Conservation (phyloP, 1,139 yeast species). For the Debaryomycetaceae sp. region DNA sequence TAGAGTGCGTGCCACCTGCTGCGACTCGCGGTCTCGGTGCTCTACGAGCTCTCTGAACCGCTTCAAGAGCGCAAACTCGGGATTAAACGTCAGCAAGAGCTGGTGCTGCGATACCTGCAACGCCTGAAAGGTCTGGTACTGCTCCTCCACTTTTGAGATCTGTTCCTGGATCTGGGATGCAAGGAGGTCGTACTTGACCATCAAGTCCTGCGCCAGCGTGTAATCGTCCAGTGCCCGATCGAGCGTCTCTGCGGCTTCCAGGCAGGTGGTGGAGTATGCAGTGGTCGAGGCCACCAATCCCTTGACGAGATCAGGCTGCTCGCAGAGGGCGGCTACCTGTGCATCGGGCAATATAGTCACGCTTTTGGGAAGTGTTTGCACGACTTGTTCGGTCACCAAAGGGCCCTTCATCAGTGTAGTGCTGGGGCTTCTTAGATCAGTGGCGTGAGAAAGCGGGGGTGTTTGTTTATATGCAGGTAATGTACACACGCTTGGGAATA, state of each 20-base stretch:
- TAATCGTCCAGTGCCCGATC: conserved; percentile 13
- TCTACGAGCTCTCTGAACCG: conserved; percentile 20
- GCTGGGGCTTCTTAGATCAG: conserved; percentile 21
- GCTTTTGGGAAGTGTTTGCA: conserved; percentile 20
- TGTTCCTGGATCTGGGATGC: conserved; percentile 16
- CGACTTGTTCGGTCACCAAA: conserved; percentile 7
- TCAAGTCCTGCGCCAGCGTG: conserved; percentile 13
- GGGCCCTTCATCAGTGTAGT: conserved; percentile 5
- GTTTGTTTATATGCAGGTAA: conserved; percentile 30
- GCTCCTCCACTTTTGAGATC: conserved; percentile 13
- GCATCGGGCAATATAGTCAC: conserved; percentile 20
- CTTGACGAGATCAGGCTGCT: conserved; percentile 17
- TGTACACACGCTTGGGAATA: no score
- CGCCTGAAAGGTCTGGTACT: conserved; percentile 23
- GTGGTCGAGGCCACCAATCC: conserved; percentile 22
- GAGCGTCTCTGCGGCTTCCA: conserved; percentile 9
- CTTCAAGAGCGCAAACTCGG: conserved; percentile 15
- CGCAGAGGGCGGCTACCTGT: conserved; percentile 15
- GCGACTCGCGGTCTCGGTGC: conserved; percentile 14
- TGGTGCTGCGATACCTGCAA: conserved; percentile 32
- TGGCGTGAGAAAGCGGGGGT: conserved; percentile 25
- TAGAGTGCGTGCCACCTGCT: conserved; percentile 8
- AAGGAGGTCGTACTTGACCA: conserved; percentile 17
- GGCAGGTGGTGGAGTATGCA: conserved; percentile 12
- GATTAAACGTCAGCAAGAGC: conserved; percentile 28